Evolutionary conservation across 768 basidiomycete genomes (phyloP).

Genomic region (Mycena crocata): DNA sequence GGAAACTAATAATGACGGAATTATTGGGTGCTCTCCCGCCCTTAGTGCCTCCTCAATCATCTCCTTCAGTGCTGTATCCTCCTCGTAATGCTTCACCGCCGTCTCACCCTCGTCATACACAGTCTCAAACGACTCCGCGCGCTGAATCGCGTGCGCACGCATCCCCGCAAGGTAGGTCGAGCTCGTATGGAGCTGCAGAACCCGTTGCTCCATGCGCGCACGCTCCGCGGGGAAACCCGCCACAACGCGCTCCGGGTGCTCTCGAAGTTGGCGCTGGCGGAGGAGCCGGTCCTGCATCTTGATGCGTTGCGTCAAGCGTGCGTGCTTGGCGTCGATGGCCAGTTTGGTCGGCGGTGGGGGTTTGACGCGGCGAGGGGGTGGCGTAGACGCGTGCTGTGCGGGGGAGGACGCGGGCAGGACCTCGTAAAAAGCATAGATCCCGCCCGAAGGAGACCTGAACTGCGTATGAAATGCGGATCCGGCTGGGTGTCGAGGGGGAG

Average conservation of each 20-base stretch:
- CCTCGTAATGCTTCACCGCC: not conserved
- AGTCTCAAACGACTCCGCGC: slow-evolving; percentile 3
- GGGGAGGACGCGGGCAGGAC: slow-evolving; percentile 24
- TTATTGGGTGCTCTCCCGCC: not conserved
- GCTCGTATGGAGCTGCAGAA: not conserved
- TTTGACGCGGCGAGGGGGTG: not conserved
- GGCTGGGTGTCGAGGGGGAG: not conserved
- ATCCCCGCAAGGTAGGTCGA: not conserved
- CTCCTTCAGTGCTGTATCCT: not conserved
- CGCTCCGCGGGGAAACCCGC: slow-evolving; percentile 1
- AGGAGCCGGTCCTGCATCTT: slow-evolving; percentile 20
- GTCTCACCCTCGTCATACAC: slow-evolving; percentile 8
- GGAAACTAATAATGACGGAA: slow-evolving; percentile 1
- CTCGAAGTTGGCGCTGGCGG: too few species aligned
- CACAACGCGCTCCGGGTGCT: slow-evolving; percentile 2
- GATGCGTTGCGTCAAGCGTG: slow-evolving; percentile 4
- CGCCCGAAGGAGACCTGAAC: slow-evolving; percentile 8
- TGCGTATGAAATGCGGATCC: not conserved
- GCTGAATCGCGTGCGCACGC: not conserved
- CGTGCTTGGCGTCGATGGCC: slow-evolving; percentile 12
- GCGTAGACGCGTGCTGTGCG: not conserved
- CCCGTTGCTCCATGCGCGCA: slow-evolving; percentile 5
- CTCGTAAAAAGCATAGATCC: slow-evolving; percentile 22
- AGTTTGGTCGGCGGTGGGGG: slow-evolving; percentile 1
- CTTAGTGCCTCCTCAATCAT: slow-evolving; percentile 3